Percentiles rank a stretch among this genome's conserved stretches.
Conservation (phyloP, 1,139 yeast species). For the Kurtzmaniella quercitrusa region DNA sequence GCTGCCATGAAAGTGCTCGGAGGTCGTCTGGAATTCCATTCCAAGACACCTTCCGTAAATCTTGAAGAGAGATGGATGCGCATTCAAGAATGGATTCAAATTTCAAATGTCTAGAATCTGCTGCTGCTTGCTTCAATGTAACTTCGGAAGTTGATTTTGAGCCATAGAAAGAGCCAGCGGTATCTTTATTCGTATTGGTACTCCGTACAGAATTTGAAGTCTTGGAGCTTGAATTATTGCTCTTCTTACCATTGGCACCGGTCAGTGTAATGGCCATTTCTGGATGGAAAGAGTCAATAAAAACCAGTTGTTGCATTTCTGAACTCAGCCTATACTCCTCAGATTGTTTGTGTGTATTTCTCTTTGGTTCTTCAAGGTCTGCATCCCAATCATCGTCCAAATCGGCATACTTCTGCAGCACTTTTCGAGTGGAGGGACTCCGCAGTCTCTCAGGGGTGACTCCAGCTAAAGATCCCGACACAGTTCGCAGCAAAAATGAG, state of each 20-base stretch:
- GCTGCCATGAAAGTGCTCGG: constrained; percentile 86
- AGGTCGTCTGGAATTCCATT: constrained; percentile 85
- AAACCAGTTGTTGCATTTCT: neutral
- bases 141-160: constrained; percentile 36
- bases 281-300: constrained; percentile 37
- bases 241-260: neutral
- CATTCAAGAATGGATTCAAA: constrained; percentile 2
- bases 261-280: constrained; percentile 22
- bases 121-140: constrained; percentile 13
- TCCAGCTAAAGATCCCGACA: constrained; percentile 6
- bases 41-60: constrained; percentile 81
- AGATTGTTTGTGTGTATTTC: constrained; percentile 7
- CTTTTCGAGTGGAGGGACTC: constrained; percentile 1
- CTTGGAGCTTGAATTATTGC: neutral
- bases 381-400: constrained; percentile 94
- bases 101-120: constrained; percentile 2
- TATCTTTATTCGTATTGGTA: neutral
- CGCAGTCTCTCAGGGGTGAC: constrained; percentile 1
- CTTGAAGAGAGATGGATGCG: constrained; percentile 28
- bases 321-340: neutral
- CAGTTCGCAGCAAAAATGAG: constrained; percentile 1
- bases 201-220: neutral
- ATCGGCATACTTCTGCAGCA: constrained; percentile 42
- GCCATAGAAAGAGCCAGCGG: neutral
- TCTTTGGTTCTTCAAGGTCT: constrained; percentile 51